Conservation (phyloP, 345 rosid genomes). For the Triadica sebifera region DNA sequence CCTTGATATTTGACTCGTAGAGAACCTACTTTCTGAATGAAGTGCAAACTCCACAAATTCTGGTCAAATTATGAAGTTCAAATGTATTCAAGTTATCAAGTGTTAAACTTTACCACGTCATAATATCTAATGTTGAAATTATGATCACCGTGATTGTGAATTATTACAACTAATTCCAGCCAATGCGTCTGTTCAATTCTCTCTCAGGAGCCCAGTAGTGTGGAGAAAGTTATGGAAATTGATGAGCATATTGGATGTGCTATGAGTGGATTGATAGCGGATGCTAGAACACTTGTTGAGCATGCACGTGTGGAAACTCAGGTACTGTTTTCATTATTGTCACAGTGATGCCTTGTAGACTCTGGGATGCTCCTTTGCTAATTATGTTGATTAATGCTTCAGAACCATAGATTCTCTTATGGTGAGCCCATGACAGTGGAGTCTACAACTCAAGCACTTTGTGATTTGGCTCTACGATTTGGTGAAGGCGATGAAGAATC, state of each 20-base stretch:
- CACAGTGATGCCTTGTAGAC: not conserved
- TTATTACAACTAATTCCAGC: not conserved
- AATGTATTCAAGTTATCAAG: no score
- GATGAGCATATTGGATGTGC: constrained; percentile 98
- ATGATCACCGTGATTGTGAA: not conserved
- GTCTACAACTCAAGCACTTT: constrained; percentile 94
- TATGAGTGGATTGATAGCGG: constrained; percentile 98
- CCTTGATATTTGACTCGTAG: not conserved
- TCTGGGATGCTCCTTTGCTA: not conserved
- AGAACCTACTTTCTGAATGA: constrained; percentile 2
- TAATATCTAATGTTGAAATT: not conserved
- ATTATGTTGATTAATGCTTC: constrained; percentile 5
- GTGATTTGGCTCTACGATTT: constrained; percentile 89
- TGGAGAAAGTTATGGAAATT: constrained; percentile 96
- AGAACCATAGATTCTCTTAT: constrained; percentile 88
- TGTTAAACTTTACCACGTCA: not conserved
- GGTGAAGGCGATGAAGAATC: constrained; percentile 99
- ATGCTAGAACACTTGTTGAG: constrained; percentile 96
- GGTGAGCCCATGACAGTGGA: constrained; percentile 99
- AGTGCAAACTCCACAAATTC: not conserved
- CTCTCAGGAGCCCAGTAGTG: constrained; percentile 92
- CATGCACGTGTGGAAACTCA: constrained; percentile 99
- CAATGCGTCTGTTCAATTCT: constrained; percentile 2
- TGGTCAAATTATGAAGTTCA: no score
- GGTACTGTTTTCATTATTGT: constrained; percentile 32